Conservation (phyloP, 345 rosid genomes). For the Eucalyptus cladocalyx region DNA sequence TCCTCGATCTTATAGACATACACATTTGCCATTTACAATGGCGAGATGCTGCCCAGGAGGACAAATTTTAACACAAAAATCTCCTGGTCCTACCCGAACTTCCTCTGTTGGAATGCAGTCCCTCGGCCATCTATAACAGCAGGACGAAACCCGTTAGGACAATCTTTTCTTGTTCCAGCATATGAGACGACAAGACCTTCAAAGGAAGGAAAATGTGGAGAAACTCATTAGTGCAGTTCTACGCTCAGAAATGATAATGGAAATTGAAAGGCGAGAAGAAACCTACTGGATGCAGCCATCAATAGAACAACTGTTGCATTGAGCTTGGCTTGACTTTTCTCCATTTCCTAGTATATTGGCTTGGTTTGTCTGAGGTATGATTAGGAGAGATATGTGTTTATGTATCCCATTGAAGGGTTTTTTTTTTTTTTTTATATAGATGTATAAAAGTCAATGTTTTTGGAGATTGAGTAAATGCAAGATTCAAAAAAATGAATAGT, state of each 20-base stretch:
- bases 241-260: neutral
- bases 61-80: rapidly evolving
- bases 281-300: too few relatives aligned
- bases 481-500: too few relatives aligned
- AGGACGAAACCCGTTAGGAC: neutral
- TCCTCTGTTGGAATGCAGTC: neutral
- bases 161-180: neutral
- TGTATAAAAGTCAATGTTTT: too few relatives aligned
- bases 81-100: neutral
- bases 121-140: neutral
- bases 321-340: too few relatives aligned
- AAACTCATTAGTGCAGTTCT: neutral
- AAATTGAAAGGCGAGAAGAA: too few relatives aligned
- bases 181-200: neutral
- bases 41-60: neutral
- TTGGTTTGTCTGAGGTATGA: too few relatives aligned
- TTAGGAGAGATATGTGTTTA: neutral
- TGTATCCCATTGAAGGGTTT: neutral
- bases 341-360: too few relatives aligned
- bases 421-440: too few relatives aligned
- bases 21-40: neutral
- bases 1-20: neutral
- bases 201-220: neutral
- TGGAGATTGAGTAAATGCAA: neutral
- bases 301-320: too few relatives aligned